phyloP scores from a whole-genome alignment of 129 eudicot genomes.

The Logfia minima region DNA sequence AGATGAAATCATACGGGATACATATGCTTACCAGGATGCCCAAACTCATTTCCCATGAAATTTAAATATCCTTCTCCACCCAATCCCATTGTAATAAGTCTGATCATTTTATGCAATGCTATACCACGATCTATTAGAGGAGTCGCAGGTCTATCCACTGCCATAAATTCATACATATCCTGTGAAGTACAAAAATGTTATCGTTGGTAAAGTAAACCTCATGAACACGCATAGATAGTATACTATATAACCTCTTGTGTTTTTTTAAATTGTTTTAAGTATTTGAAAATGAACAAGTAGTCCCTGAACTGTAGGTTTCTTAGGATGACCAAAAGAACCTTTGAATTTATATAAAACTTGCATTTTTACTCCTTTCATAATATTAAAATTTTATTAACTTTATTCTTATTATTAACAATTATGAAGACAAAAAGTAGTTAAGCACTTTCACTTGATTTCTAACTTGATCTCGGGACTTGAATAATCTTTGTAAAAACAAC shows the following conservation, averaged over 20 bases:
- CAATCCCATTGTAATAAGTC: constrained; percentile 92
- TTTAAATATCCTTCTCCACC: constrained; percentile 98
- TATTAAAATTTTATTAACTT: too few species aligned
- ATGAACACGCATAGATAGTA: background rate
- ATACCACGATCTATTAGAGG: constrained; percentile 93
- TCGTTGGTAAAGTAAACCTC: background rate
- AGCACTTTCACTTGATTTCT: background rate
- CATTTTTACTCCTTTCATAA: background rate
- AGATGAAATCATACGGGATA: background rate
- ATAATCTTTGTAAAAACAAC: background rate
- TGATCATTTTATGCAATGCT: constrained; percentile 97
- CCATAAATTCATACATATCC: constrained; percentile 99
- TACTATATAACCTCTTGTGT: background rate
- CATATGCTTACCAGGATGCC: constrained; percentile 81
- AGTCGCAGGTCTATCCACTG: constrained; percentile 90
- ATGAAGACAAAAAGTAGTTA: background rate
- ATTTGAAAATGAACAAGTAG: background rate
- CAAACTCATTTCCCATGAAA: constrained; percentile 99
- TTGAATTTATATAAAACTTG: background rate
- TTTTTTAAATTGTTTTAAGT: background rate
- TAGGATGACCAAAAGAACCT: too few species aligned
- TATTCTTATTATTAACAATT: background rate
- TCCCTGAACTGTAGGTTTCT: background rate
- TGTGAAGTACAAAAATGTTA: constrained; percentile 39
- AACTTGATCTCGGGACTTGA: background rate